phyloP scores from a whole-genome alignment of 148 eudicot genomes.

The Silene conica region DNA sequence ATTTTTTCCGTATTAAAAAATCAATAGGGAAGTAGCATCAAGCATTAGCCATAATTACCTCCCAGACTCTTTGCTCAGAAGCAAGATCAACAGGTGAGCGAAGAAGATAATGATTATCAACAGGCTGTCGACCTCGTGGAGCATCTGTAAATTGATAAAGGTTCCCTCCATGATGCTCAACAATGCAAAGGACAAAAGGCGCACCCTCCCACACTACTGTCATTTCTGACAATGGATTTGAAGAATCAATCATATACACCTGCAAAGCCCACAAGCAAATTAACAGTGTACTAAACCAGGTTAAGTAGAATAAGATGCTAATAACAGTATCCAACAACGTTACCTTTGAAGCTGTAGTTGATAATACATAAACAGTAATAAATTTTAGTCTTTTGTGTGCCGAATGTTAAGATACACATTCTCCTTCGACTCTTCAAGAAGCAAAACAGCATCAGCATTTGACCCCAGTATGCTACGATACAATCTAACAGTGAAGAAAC shows the following conservation, averaged over 20 bases:
- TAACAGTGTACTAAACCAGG: not conserved
- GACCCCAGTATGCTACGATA: constrained; percentile 72
- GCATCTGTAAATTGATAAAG: constrained; percentile 82
- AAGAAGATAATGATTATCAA: constrained; percentile 73
- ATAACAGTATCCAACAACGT: constrained; percentile 6
- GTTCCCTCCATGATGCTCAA: constrained; percentile 86
- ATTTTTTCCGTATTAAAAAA: not conserved
- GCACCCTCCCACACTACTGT: constrained; percentile 80
- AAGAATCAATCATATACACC: constrained; percentile 81
- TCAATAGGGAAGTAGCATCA: not conserved
- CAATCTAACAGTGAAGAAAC: constrained; percentile 40
- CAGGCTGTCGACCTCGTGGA: constrained; percentile 52
- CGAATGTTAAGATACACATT: constrained; percentile 63
- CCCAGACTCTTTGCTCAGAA: constrained; percentile 59
- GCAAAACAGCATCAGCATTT: constrained; percentile 59
- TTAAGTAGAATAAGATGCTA: not conserved
- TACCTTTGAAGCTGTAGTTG: constrained; percentile 77
- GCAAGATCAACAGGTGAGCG: constrained; percentile 49
- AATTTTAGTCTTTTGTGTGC: constrained; percentile 76
- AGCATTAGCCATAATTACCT: constrained; percentile 39
- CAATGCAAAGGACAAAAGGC: constrained; percentile 62
- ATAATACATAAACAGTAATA: constrained; percentile 55
- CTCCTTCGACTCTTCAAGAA: constrained; percentile 68
- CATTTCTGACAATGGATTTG: constrained; percentile 74
- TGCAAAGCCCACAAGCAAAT: constrained; percentile 25